Evolutionary conservation across 1,139 yeast species (phyloP).

Genomic region (Citeromyces hawaiiensis): DNA sequence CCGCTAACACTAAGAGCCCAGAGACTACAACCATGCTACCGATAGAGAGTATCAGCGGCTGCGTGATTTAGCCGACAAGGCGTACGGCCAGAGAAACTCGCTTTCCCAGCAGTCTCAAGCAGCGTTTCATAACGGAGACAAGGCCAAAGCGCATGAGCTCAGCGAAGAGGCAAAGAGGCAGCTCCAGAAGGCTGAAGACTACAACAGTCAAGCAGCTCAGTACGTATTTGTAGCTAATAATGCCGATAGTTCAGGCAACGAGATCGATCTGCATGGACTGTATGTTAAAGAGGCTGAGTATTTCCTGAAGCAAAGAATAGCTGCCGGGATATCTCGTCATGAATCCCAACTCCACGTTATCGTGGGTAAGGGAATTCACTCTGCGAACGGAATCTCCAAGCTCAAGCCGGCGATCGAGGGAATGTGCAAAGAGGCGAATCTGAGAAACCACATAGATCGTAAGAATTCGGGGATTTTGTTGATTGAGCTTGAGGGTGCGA

Average conservation of each 20-base stretch:
- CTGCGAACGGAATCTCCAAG: constrained; percentile 71
- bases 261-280: constrained; percentile 88
- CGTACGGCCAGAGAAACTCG: constrained; percentile 41
- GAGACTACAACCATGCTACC: constrained; percentile 63
- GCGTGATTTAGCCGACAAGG: constrained; percentile 57
- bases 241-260: constrained; percentile 70
- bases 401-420: constrained; percentile 82
- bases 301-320: constrained; percentile 59
- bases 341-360: constrained; percentile 53
- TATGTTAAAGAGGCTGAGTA: constrained; percentile 81
- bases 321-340: constrained; percentile 41
- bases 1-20: constrained; percentile 12
- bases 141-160: constrained; percentile 55
- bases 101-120: constrained; percentile 58
- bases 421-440: constrained; percentile 51
- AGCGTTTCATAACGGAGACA: constrained; percentile 68
- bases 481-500: constrained; percentile 37
- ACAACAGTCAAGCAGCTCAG: constrained; percentile 75
- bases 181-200: constrained; percentile 47
- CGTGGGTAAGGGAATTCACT: constrained; percentile 92
- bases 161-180: constrained; percentile 58
- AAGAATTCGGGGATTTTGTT: constrained; percentile 74
- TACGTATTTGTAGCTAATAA: constrained; percentile 85
- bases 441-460: constrained; percentile 48
- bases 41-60: constrained; percentile 53